phyloP scores from a whole-genome alignment of 2,329 filamentous ascomycete genomes.

The Bipolaris gigantea region DNA sequence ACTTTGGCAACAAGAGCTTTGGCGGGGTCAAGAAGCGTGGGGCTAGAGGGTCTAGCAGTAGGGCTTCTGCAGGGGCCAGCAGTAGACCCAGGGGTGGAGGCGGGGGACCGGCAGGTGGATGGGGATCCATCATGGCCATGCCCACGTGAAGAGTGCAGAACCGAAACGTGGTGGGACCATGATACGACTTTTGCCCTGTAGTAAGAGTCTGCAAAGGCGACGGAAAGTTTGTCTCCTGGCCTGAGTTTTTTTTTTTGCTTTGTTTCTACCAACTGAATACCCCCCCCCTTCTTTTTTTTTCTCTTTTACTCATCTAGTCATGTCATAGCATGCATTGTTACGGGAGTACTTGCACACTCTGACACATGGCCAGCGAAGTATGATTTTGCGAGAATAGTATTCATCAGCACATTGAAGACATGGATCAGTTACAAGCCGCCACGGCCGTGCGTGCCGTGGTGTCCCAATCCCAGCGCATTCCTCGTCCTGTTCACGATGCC shows the following conservation, averaged over 20 bases:
- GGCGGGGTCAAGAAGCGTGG: conserved; percentile 26
- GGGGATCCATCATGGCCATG: conserved; percentile 33
- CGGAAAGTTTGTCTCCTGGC: background rate
- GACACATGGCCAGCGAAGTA: no score
- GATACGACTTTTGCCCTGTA: background rate
- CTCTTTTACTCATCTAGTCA: no score
- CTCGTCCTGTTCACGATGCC: conserved; percentile 53
- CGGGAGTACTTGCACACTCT: no score
- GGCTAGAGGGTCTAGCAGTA: conserved; percentile 16
- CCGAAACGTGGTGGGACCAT: background rate
- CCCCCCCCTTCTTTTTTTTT: background rate
- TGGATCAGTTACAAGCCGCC: conserved; percentile 3
- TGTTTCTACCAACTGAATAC: conserved; percentile 1
- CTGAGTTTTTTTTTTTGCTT: background rate
- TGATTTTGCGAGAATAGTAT: no score
- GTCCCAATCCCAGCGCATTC: conserved; percentile 50
- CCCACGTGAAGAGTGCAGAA: conserved; percentile 23
- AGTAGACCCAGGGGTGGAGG: conserved; percentile 12
- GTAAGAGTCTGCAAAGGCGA: no score
- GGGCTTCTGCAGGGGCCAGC: conserved; percentile 16
- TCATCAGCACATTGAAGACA: no score
- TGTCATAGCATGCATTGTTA: no score
- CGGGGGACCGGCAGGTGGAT: conserved; percentile 4
- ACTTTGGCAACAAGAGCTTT: conserved; percentile 18
- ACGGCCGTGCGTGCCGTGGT: conserved; percentile 39